phyloP scores from a whole-genome alignment of 139 green algal species.

The Micractinium conductrix region DNA sequence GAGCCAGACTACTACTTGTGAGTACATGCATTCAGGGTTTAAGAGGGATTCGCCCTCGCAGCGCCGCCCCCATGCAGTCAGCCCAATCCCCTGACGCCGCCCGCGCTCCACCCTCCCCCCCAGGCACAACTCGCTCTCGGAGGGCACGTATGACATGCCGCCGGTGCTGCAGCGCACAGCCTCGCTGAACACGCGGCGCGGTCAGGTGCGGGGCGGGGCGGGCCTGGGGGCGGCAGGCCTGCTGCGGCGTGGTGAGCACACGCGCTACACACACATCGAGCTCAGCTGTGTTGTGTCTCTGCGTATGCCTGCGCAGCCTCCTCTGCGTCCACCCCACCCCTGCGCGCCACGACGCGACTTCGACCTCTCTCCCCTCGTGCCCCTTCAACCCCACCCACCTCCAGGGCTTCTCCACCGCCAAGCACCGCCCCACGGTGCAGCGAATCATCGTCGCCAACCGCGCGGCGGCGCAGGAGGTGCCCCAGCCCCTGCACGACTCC shows the following conservation, averaged over 20 bases:
- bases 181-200: background rate
- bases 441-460: slow-evolving; percentile 12
- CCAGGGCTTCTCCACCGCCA: background rate
- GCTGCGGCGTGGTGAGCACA: background rate
- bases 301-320: background rate
- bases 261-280: background rate
- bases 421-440: slow-evolving; percentile 5
- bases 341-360: background rate
- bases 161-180: background rate
- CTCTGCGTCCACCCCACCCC: background rate
- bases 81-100: background rate
- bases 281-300: background rate
- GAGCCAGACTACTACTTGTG: slow-evolving; percentile 36
- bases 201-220: background rate
- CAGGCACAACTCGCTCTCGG: slow-evolving; percentile 18
- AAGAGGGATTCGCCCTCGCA: background rate
- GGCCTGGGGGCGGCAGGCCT: no score
- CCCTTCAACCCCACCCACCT: background rate
- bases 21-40: background rate
- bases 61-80: no score
- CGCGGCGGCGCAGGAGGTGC: background rate
- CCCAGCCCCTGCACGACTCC: slow-evolving; percentile 1
- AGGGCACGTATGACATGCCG: slow-evolving; percentile 10
- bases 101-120: no score
- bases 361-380: background rate